Percentiles rank a stretch among this genome's conserved stretches.
phyloP scores from a whole-genome alignment of 1,139 yeast species.

The Taiozyma sp. region DNA sequence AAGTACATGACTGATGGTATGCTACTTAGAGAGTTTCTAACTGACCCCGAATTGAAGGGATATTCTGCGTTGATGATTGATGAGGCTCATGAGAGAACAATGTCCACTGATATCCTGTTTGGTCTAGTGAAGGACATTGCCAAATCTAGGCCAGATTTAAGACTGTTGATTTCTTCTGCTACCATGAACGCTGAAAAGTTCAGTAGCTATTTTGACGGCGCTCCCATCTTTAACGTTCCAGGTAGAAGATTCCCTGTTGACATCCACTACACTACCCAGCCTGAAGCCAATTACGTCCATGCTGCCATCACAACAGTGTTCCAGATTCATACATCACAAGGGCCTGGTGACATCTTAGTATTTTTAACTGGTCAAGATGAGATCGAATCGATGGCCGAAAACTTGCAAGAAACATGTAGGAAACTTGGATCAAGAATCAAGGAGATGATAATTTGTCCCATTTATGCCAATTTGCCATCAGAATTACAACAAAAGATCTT shows the following conservation, averaged over 20 bases:
- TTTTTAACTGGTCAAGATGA: slow-evolving; percentile 95
- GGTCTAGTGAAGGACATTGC: slow-evolving; percentile 76
- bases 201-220: slow-evolving; percentile 68
- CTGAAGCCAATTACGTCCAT: slow-evolving; percentile 84
- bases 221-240: slow-evolving; percentile 84
- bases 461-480: slow-evolving; percentile 88
- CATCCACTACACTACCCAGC: slow-evolving; percentile 76
- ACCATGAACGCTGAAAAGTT: slow-evolving; percentile 89
- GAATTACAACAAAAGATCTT: slow-evolving; percentile 79
- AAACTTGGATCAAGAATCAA: slow-evolving; percentile 59
- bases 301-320: slow-evolving; percentile 83
- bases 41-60: slow-evolving; percentile 60
- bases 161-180: slow-evolving; percentile 82
- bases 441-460: slow-evolving; percentile 72
- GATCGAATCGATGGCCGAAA: slow-evolving; percentile 76
- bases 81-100: slow-evolving; percentile 94
- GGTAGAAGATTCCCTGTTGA: slow-evolving; percentile 91
- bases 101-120: slow-evolving; percentile 85
- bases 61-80: slow-evolving; percentile 89
- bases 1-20: slow-evolving; percentile 96
- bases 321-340: slow-evolving; percentile 73
- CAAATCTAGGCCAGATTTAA: slow-evolving; percentile 58
- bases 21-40: slow-evolving; percentile 76
- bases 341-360: slow-evolving; percentile 81
- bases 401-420: slow-evolving; percentile 54